phyloP scores from a whole-genome alignment of 1,139 yeast genomes.

The Spencermartinsiella ligniputridi region DNA sequence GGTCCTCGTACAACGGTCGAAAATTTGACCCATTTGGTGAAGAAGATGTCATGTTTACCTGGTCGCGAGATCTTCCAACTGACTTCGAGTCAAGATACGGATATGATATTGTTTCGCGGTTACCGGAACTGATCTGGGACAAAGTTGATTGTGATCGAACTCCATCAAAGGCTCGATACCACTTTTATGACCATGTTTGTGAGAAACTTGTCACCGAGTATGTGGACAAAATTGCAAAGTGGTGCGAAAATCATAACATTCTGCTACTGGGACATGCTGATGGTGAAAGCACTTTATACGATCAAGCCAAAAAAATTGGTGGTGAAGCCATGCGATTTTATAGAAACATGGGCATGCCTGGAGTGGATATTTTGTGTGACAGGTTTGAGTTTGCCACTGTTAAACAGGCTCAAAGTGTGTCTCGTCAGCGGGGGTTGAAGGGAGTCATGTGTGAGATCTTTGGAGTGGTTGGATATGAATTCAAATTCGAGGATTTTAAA shows the following conservation, averaged over 20 bases:
- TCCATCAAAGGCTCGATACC: constrained; percentile 2
- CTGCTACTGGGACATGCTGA: constrained; percentile 4
- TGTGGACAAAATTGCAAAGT: neutral
- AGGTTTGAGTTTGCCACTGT: constrained; percentile 1
- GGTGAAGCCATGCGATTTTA: constrained; percentile 5
- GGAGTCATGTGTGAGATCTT: constrained; percentile 5
- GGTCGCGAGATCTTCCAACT: neutral
- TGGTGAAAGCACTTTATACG: constrained; percentile 2
- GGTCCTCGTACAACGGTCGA: constrained; percentile 1
- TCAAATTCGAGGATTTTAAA: constrained; percentile 2
- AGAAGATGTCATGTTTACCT: constrained; percentile 1
- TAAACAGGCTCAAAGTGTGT: constrained; percentile 5
- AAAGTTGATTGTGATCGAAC: neutral
- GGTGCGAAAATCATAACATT: constrained; percentile 3
- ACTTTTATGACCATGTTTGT: neutral
- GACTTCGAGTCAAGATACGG: neutral
- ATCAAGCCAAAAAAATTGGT: constrained; percentile 3
- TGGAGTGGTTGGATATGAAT: constrained; percentile 3
- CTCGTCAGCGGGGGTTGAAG: constrained; percentile 3
- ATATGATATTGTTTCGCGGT: neutral
- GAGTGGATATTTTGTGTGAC: constrained; percentile 3
- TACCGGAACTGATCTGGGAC: constrained; percentile 4
- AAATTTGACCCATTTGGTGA: neutral
- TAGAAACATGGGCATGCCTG: constrained; percentile 6
- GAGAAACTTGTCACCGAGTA: constrained; percentile 2